Conservation (phyloP, 202 grass and related monocot species). For the Digitaria exilis region DNA sequence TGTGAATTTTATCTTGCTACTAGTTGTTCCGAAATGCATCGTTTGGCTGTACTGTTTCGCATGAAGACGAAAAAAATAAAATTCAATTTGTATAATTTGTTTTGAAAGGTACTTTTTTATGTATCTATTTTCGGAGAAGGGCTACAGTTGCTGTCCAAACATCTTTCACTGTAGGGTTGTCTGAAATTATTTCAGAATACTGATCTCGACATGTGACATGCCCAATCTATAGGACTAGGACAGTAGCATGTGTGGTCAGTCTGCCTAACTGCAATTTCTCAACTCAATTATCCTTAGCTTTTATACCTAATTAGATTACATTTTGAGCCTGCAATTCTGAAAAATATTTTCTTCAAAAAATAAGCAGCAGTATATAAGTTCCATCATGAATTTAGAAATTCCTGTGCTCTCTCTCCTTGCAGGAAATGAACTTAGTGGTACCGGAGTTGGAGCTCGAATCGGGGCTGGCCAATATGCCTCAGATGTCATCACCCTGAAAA, state of each 20-base stretch:
- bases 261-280: background rate
- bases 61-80: background rate
- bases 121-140: background rate
- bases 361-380: background rate
- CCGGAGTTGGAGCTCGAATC: slow-evolving; percentile 62
- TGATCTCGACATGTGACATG: slow-evolving; percentile 17
- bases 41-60: background rate
- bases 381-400: background rate
- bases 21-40: background rate
- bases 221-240: background rate
- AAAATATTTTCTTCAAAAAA: background rate
- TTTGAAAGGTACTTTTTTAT: background rate
- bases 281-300: slow-evolving; percentile 9
- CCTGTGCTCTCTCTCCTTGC: background rate
- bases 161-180: background rate
- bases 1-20: background rate
- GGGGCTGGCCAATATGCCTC: slow-evolving; percentile 60
- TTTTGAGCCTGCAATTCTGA: background rate
- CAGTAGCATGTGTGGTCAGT: slow-evolving; percentile 29
- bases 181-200: background rate
- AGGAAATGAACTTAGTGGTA: slow-evolving; percentile 93
- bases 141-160: background rate
- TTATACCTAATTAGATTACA: background rate
- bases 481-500: slow-evolving; percentile 75
- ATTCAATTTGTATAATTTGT: too few relatives aligned